Conservation (phyloP, 2,329 filamentous ascomycete species). For the Magnaporthiopsis rhizophila region DNA sequence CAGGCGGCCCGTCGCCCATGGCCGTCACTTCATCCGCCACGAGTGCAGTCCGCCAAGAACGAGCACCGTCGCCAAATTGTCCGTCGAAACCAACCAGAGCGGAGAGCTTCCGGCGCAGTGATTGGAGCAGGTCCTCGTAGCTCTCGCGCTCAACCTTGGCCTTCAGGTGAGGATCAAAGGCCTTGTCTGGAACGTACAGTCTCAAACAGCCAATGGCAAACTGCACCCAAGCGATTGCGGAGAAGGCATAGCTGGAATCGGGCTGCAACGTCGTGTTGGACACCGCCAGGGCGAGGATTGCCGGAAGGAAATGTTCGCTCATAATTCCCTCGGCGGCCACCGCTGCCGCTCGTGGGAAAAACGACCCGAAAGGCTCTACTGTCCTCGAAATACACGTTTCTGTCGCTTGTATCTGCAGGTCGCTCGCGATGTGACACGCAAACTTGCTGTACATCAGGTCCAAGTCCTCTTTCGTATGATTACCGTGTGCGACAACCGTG, state of each 20-base stretch:
- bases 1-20: slow-evolving; percentile 49
- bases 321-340: slow-evolving; percentile 20
- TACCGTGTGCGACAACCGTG: slow-evolving; percentile 31
- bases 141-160: slow-evolving; percentile 58
- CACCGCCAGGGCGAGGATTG: slow-evolving; percentile 35
- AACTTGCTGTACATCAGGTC: neutral
- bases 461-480: neutral
- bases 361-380: neutral
- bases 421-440: neutral
- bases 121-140: slow-evolving; percentile 43
- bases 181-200: slow-evolving; percentile 77
- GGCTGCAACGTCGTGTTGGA: slow-evolving; percentile 18
- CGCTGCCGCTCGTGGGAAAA: neutral
- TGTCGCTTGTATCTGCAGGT: slow-evolving; percentile 3
- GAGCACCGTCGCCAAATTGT: slow-evolving; percentile 58
- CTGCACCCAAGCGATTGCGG: slow-evolving; percentile 63
- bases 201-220: slow-evolving; percentile 67
- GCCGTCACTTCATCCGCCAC: slow-evolving; percentile 53
- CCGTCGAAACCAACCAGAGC: slow-evolving; percentile 59
- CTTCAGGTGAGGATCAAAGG: slow-evolving; percentile 71
- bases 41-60: slow-evolving; percentile 57
- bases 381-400: neutral
- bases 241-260: slow-evolving; percentile 22
- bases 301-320: slow-evolving; percentile 35
- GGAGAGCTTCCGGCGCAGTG: slow-evolving; percentile 48